Base-by-base conservation (phyloP, 2,329 filamentous ascomycete species). In the Monilinia vaccinii-corymbosi region DNA sequence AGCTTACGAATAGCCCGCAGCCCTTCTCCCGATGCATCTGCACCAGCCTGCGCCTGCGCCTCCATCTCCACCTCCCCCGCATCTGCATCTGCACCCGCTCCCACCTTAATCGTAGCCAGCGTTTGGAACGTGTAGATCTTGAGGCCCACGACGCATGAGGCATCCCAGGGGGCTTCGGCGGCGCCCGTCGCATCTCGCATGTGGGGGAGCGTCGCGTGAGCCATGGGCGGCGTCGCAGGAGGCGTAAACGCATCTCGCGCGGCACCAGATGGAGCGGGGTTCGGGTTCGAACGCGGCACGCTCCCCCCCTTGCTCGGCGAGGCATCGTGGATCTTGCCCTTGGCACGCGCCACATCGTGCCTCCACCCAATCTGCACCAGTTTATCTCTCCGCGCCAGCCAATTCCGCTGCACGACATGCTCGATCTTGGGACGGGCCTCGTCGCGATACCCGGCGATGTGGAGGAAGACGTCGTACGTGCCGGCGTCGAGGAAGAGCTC, bases 311-410 rank as follows among this genome's bases (percentile, higher is more conserved):
- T n/a, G n/a, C n/a, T n/a, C n/a, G n/a, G n/a, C n/a, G n/a, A n/a
- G n/a, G 36, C 25, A n/a, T 13, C 2, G 38, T 7, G 4, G 16
- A 4, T 56, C 34, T 10, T 74, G 1, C 81, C 81, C 67, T 83
- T 83, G 71, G 76, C 78, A 66, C 84, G 81, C 0, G 81, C 81
- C 2, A 83, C 66, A 64, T 84, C 81, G 60, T 84, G 83, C 0
- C 80, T 78, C 32, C 79, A 75, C 2, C 81, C 81, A 8, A 83
- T 78, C 36, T 80, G 78, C 0, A 80, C 75, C 3, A 84, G 73
- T 71, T 84, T 84, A 55, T 81, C 80, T 8, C 62, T 60, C 14
- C 62, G 81, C 79, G 64, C 78, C 73, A 53, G 70, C 69, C 76
- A 79, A 65, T 82, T 78, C 11, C 74, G 72, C 66, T 78, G 78